Base-by-base conservation (phyloP, 257 asterid genomes). In the Phtheirospermum japonicum region DNA sequence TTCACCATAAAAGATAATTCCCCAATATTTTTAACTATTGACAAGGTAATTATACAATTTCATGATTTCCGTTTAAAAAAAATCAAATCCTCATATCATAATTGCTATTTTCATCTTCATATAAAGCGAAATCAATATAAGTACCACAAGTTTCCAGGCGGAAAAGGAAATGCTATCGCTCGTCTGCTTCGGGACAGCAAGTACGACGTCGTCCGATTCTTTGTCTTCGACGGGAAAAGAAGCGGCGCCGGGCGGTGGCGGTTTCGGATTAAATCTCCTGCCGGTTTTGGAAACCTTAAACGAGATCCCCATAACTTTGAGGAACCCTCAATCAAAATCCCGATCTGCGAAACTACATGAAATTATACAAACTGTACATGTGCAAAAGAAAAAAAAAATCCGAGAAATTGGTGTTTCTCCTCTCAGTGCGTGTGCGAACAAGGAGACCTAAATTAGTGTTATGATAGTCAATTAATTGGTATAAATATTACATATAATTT, bases 231-330 rank as follows among this genome's bases (percentile, higher is more conserved):
- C 61, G n/a, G 56, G 11, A 18, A 59, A 20, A 61, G 74, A 18
- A 57, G 72, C 56, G 55, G 64, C 78, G 61, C 59, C 74, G 5
- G 48, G 64, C 33, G 66, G 64, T 6, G 39, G 66, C 23, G 82
- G 73, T 50, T 81, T 81, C 45, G 83, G 83, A 12, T 71, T 85
- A 79, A 79, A 83, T 66, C 96, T 73, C 71, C 71, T 62, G 7
- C 99, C 99, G 10, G 78, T 82, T 72, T 74, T 85, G 14, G 97
- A 79, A 50, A 93, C 87, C 88, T 77, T 83, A 57, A 93, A 93
- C n/a, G 99, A 93, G 73, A 93, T 49, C 78, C 96, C 99, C 99
- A 93, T 91, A 53, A 11, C 61, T 75, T 8, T 4, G 66, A 61
- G 67, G 82, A 67, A 52, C 69, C n/a, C 69, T 34, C 12, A 49